Evolutionary conservation across 192 early-diverging fungal species (phyloP).

Genomic region (Neocallimastix lanati): DNA sequence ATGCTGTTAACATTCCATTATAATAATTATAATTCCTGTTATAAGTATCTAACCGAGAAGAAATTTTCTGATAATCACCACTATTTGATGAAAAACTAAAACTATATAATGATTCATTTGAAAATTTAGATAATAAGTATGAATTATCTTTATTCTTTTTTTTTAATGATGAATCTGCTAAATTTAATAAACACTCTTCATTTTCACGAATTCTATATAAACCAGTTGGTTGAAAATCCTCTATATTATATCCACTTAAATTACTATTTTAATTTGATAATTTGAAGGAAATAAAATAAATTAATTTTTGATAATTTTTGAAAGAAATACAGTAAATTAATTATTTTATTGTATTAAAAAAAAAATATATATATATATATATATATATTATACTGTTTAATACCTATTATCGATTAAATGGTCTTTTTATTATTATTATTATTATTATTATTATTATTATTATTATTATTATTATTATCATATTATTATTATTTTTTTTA

Average conservation of each 20-base stretch:
- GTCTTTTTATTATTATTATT: no score
- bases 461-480: no score
- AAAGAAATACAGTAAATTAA: no score
- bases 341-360: no score
- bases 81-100: background rate
- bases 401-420: no score
- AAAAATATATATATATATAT: no score
- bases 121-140: background rate
- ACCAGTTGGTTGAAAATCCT: background rate
- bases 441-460: no score
- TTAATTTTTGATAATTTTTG: no score
- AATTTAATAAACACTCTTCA: background rate
- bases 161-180: background rate
- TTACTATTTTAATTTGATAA: background rate
- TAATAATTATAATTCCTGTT: background rate
- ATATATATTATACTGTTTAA: no score
- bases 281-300: no score
- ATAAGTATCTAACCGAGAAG: background rate
- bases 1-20: background rate
- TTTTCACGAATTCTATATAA: background rate
- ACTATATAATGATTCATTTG: background rate
- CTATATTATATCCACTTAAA: background rate
- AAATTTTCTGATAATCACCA: background rate
- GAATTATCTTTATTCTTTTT: background rate
- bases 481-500: no score